A percentile compares a stretch with the other conserved stretches of the same genome.
Conservation (phyloP, 2,329 filamentous ascomycete genomes). For the Phaeosphaeria sp. region DNA sequence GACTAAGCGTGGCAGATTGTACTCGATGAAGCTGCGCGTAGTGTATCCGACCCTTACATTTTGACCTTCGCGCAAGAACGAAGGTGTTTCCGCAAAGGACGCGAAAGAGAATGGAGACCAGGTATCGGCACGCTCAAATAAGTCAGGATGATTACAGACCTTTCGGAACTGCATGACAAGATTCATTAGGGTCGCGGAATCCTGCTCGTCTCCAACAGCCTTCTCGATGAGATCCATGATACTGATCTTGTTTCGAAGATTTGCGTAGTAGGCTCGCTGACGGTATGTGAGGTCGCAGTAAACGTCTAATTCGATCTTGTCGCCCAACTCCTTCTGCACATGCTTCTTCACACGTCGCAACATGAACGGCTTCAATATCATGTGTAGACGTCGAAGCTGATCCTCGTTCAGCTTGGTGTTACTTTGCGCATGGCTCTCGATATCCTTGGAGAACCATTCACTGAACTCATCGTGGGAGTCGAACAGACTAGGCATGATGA, state of each 20-base stretch:
- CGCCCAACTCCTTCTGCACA: constrained; percentile 96
- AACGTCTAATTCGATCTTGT: constrained; percentile 97
- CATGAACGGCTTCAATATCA: constrained; percentile 99
- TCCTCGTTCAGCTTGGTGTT: constrained; percentile 99
- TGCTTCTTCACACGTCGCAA: constrained; percentile 99
- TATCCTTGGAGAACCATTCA: constrained; percentile 94
- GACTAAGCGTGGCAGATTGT: constrained; percentile 80
- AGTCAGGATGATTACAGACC: constrained; percentile 96
- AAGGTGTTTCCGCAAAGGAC: constrained; percentile 94
- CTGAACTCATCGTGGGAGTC: constrained; percentile 92
- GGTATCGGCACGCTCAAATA: constrained; percentile 94
- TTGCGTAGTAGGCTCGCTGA: constrained; percentile 91
- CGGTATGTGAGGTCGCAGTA: constrained; percentile 97
- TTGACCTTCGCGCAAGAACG: constrained; percentile 87
- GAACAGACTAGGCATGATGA: constrained; percentile 99
- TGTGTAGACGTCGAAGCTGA: constrained; percentile 93
- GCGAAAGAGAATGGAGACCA: constrained; percentile 82
- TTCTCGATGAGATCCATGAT: constrained; percentile 99
- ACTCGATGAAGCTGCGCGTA: constrained; percentile 84
- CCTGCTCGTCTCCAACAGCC: constrained; percentile 90
- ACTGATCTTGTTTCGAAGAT: constrained; percentile 94
- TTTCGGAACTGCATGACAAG: constrained; percentile 99
- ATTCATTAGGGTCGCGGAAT: constrained; percentile 97
- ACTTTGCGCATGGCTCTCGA: constrained; percentile 97
- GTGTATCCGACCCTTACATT: constrained; percentile 86